Evolutionary conservation across 2,329 filamentous ascomycete species (phyloP), one percentile per base, ranked within the genome.

Genomic region (Cryphonectria carpinicola): DNA sequence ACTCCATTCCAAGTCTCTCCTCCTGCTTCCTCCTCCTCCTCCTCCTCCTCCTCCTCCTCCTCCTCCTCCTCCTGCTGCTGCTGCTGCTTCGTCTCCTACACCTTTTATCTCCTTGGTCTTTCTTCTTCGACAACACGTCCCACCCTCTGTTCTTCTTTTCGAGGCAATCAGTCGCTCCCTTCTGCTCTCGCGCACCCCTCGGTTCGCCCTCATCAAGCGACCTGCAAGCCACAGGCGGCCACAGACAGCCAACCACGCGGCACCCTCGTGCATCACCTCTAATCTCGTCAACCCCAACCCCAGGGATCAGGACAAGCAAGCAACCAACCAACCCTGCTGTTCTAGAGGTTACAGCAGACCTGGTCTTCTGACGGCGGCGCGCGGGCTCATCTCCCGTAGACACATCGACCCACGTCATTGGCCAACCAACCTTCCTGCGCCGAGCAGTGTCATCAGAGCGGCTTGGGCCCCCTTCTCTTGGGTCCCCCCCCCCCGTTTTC

Each of bases 381-480:
- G 64, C 64, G 49, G 64, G 64, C 64, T 66, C 64, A 66, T 66
- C 49, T 66, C 64, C 64, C 65, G 49, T 17, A 28, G 61, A 41
- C 39, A 14, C 28, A 58, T 58, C 35, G 10, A 22, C 65, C 65
- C 65, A 66, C 65, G 52, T 66, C 65, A 66, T 66, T 66, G 65
- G 65, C 52, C 65, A 41, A 35, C 65, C 46, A 49, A 22, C 22
- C 46, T 37, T 22, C 37, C 35, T 39, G 11, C 14, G 54, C 39
- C 49, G n/a, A 56, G 49, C n/a, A 41, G 49, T 66, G 49, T 56
- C 52, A 66, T 66, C 65, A 58, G 64, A 71, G 63, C 65, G 67
- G 67, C 70, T 70, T 69, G 67, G 67, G 70, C 54, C 67, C 66
- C 70, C 49, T 70, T 63, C 56, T 49, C 67, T 71, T 65, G 69